Conservation (phyloP, 495 filamentous ascomycete genomes). For the Pseudomonodictys pantanalensis region DNA sequence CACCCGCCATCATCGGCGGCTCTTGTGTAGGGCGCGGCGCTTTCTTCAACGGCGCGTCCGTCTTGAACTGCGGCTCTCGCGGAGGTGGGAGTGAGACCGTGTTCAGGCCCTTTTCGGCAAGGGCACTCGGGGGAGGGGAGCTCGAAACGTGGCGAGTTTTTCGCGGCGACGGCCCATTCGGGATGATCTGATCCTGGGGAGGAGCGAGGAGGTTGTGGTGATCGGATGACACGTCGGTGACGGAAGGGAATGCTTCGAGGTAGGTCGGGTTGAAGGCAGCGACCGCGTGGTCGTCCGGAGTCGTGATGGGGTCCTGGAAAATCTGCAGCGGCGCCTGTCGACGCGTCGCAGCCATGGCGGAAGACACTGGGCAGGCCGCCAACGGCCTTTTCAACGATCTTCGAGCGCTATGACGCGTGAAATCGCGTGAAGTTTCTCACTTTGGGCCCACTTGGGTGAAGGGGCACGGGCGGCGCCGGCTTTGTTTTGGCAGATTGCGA, state of each 20-base stretch:
- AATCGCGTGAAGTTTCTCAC: constrained; percentile 31
- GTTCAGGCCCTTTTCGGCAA: constrained; percentile 48
- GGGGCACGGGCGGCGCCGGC: constrained; percentile 12
- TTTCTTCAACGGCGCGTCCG: constrained; percentile 85
- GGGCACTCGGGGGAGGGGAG: constrained; percentile 42
- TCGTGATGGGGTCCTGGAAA: constrained; percentile 59
- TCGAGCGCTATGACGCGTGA: constrained; percentile 33
- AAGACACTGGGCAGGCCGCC: constrained; percentile 15
- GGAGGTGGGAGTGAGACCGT: constrained; percentile 72
- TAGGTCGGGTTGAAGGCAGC: constrained; percentile 52
- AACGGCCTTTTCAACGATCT: constrained; percentile 7
- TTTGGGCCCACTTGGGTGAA: background rate
- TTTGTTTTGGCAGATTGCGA: constrained; percentile 23
- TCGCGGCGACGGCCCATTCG: constrained; percentile 30
- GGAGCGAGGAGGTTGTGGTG: constrained; percentile 43
- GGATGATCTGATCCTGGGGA: constrained; percentile 15
- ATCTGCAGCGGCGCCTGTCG: constrained; percentile 58
- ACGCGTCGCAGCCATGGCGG: constrained; percentile 64
- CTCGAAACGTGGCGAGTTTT: constrained; percentile 38
- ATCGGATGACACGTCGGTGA: constrained; percentile 46
- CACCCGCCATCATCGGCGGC: constrained; percentile 43
- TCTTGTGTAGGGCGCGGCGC: constrained; percentile 28
- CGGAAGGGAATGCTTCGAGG: constrained; percentile 47
- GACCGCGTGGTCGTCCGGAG: constrained; percentile 40
- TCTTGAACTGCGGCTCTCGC: constrained; percentile 58